phyloP scores from a whole-genome alignment of 2,329 filamentous ascomycete species.

The Xylogone sp. region DNA sequence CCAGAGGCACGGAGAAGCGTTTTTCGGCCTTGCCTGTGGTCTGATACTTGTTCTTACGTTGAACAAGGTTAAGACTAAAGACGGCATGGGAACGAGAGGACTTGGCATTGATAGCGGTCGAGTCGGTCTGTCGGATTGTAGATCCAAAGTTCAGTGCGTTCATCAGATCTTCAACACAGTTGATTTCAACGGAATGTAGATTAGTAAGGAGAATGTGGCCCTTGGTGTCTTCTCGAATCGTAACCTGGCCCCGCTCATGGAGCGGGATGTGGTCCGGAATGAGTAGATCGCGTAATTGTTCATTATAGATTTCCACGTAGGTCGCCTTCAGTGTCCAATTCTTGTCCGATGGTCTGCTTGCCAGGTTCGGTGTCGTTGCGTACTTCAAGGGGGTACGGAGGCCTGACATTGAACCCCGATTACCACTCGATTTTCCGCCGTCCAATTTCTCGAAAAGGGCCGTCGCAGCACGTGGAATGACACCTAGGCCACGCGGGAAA shows the following conservation, averaged over 20 bases:
- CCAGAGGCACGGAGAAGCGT: conserved; percentile 80
- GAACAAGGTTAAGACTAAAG: conserved; percentile 89
- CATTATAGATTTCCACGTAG: conserved; percentile 97
- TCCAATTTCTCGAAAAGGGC: conserved; percentile 87
- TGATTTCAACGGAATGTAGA: conserved; percentile 81
- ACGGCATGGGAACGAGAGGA: conserved; percentile 97
- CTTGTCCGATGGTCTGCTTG: conserved; percentile 50
- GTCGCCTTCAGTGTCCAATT: conserved; percentile 91
- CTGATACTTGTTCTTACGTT: conserved; percentile 65
- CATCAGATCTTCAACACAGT: conserved; percentile 87
- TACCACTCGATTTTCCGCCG: conserved; percentile 39
- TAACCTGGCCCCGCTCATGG: conserved; percentile 73
- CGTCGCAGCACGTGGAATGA: conserved; percentile 88
- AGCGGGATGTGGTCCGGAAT: conserved; percentile 68
- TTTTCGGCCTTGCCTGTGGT: conserved; percentile 64
- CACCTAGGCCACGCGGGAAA: conserved; percentile 51
- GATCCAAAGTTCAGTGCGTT: conserved; percentile 89
- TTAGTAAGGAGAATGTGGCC: conserved; percentile 93
- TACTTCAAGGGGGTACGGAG: conserved; percentile 78
- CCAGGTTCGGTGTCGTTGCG: conserved; percentile 42
- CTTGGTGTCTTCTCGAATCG: conserved; percentile 89
- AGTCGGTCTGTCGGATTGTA: conserved; percentile 90
- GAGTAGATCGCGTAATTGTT: conserved; percentile 86
- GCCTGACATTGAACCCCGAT: conserved; percentile 69
- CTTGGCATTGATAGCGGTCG: conserved; percentile 95